Percentiles rank a stretch among this genome's conserved stretches.
Conservation (phyloP, 306 rosid species). For the Spatholobus suberectus region DNA sequence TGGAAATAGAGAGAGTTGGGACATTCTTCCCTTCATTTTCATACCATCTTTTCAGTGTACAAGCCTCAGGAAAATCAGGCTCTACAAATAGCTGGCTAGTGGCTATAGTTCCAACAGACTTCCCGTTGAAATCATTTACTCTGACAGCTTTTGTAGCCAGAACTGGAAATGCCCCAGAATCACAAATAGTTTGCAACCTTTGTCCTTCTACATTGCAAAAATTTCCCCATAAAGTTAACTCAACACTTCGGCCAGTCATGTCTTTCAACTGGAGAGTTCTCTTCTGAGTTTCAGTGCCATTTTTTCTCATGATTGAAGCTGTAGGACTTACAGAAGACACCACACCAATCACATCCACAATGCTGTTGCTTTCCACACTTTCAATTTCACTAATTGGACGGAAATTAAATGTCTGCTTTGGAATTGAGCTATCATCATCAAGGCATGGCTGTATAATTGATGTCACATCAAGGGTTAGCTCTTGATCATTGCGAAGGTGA, state of each 20-base stretch:
- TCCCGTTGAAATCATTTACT: constrained; percentile 87
- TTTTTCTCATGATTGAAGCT: constrained; percentile 74
- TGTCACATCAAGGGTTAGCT: constrained; percentile 66
- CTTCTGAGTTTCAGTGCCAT: constrained; percentile 86
- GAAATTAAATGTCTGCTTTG: constrained; percentile 69
- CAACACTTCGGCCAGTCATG: constrained; percentile 77
- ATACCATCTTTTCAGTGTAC: constrained; percentile 69
- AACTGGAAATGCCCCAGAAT: constrained; percentile 77
- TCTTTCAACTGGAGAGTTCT: constrained; percentile 89
- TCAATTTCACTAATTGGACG: constrained; percentile 68
- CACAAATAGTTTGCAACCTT: constrained; percentile 74
- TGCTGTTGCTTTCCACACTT: constrained; percentile 63
- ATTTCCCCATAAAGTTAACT: constrained; percentile 86
- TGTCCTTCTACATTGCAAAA: constrained; percentile 80
- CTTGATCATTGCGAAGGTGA: constrained; percentile 77
- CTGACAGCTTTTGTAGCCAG: constrained; percentile 78
- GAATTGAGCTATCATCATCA: constrained; percentile 78
- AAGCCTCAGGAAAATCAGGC: constrained; percentile 70
- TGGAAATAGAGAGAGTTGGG: constrained; percentile 71
- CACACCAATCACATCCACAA: constrained; percentile 80
- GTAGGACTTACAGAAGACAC: constrained; percentile 74
- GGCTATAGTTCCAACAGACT: constrained; percentile 72
- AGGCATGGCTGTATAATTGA: constrained; percentile 67
- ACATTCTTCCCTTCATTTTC: constrained; percentile 75
- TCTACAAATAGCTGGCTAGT: constrained; percentile 78